Conservation (phyloP, 495 filamentous ascomycete species). For the Xylaria bambusicola region DNA sequence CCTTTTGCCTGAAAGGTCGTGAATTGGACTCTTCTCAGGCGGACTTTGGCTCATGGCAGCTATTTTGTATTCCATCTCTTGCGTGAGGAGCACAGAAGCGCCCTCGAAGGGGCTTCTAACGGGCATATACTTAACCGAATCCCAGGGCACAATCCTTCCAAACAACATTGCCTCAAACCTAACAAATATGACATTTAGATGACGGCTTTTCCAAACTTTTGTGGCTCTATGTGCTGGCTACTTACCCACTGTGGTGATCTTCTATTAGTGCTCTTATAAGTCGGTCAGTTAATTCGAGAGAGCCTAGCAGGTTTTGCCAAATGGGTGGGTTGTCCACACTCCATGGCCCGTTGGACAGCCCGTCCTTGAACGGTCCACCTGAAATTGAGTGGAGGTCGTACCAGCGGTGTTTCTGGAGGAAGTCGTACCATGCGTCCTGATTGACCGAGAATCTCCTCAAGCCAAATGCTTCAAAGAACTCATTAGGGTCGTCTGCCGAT, state of each 20-base stretch:
- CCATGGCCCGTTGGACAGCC: background rate
- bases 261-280: background rate
- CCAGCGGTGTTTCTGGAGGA: background rate
- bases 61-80: background rate
- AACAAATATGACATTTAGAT: background rate
- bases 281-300: background rate
- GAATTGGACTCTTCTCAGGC: background rate
- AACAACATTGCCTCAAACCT: background rate
- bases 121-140: too few species aligned
- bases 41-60: background rate
- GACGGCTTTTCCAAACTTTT: background rate
- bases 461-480: background rate
- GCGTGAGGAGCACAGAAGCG: background rate
- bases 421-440: background rate
- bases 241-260: background rate
- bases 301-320: background rate
- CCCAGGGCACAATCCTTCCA: background rate
- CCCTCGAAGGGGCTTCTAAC: background rate
- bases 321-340: background rate
- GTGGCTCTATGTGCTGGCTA: background rate
- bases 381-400: background rate
- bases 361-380: too few species aligned
- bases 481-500: background rate
- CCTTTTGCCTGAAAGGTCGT: too few species aligned
- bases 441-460: background rate